Percentiles rank a stretch among this genome's conserved stretches.
These are phyloP conservation scores for Elasticomyces elasticus DNA, from an alignment of 495 filamentous ascomycete genomes.

Conservation along the genomic window DNA sequence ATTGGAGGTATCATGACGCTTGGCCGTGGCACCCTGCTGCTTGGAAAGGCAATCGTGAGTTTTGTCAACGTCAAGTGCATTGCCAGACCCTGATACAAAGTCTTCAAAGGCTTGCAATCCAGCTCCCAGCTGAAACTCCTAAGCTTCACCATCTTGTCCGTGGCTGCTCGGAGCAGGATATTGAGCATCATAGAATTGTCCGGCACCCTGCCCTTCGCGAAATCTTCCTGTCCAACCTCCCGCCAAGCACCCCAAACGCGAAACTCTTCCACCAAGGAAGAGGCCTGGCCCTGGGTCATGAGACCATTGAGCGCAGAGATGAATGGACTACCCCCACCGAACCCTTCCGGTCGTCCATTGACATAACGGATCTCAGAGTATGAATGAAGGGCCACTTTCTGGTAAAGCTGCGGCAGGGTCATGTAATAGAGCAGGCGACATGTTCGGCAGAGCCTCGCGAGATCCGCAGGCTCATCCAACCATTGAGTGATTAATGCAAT, in stretches of 20 bases:
- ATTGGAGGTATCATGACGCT: slow-evolving; percentile 49
- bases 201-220: slow-evolving; percentile 48
- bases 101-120: slow-evolving; percentile 52
- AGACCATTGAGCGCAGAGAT: slow-evolving; percentile 53
- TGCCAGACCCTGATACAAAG: slow-evolving; percentile 46
- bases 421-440: slow-evolving; percentile 58
- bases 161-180: slow-evolving; percentile 46
- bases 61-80: slow-evolving; percentile 42
- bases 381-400: slow-evolving; percentile 45
- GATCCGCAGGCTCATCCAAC: slow-evolving; percentile 48
- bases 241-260: slow-evolving; percentile 48
- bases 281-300: slow-evolving; percentile 44
- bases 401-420: slow-evolving; percentile 52
- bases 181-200: slow-evolving; percentile 57
- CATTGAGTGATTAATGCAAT: slow-evolving; percentile 46
- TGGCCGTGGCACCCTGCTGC: slow-evolving; percentile 47
- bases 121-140: slow-evolving; percentile 53
- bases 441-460: slow-evolving; percentile 49
- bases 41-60: slow-evolving; percentile 47
- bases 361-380: slow-evolving; percentile 53
- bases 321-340: slow-evolving; percentile 52
- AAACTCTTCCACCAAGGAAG: slow-evolving; percentile 42
- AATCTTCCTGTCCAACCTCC: slow-evolving; percentile 48
- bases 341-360: slow-evolving; percentile 49
- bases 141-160: slow-evolving; percentile 49